Evolutionary conservation across 345 rosid species (phyloP).

Genomic region (Citropsis articulata): DNA sequence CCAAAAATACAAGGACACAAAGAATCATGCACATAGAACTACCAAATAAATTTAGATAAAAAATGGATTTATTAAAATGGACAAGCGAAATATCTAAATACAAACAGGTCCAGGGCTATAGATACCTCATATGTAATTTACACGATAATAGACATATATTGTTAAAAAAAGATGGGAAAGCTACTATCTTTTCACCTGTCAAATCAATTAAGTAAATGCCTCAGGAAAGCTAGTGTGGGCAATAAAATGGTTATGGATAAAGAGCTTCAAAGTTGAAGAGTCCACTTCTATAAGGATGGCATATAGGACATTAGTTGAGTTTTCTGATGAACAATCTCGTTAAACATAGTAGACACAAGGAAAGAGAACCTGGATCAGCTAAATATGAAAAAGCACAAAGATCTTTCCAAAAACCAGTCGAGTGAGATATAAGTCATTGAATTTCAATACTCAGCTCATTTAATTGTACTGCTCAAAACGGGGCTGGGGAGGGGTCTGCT

Average conservation of each 20-base stretch:
- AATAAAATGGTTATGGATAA: background rate
- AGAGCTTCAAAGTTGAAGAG: background rate
- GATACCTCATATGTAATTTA: too few relatives aligned
- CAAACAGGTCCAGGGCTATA: too few relatives aligned
- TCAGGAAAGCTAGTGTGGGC: background rate
- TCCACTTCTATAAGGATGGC: background rate
- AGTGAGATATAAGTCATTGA: background rate
- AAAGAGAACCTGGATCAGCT: background rate
- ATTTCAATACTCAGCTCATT: background rate
- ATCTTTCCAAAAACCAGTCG: background rate
- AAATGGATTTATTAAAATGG: too few relatives aligned
- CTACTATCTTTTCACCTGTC: background rate
- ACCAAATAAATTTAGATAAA: background rate
- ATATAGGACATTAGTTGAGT: background rate
- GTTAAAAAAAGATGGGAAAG: background rate
- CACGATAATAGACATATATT: too few relatives aligned
- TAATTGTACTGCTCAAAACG: background rate
- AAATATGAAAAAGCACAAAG: background rate
- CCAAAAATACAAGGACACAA: too few relatives aligned
- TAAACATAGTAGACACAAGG: background rate
- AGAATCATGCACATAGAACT: too few relatives aligned
- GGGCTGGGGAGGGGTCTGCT: too few relatives aligned
- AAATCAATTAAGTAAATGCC: background rate
- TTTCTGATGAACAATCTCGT: background rate
- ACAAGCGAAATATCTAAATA: background rate